phyloP scores from a whole-genome alignment of 2,329 filamentous ascomycete species.

The Clonostachys rosea region DNA sequence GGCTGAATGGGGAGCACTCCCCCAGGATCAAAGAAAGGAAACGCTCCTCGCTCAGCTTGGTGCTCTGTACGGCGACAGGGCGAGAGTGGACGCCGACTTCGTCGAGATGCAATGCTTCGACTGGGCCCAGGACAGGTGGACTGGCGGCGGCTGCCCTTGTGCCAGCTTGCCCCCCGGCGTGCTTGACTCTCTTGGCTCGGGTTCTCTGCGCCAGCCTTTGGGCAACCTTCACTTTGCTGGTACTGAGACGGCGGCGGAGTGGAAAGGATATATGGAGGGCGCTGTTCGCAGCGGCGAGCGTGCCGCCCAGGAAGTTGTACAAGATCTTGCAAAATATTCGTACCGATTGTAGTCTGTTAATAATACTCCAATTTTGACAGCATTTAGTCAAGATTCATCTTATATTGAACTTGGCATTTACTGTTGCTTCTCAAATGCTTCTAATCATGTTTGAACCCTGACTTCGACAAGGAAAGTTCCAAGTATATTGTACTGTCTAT shows the following conservation, averaged over 20 bases:
- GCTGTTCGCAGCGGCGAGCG: conserved; percentile 23
- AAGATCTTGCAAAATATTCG: not conserved
- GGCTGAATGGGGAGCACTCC: conserved; percentile 17
- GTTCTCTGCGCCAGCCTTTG: conserved; percentile 22
- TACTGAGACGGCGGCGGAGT: conserved; percentile 39
- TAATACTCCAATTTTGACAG: too few relatives aligned
- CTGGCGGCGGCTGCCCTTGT: conserved; percentile 32
- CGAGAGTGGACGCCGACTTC: conserved; percentile 13
- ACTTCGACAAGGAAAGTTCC: too few relatives aligned
- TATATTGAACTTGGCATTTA: too few relatives aligned
- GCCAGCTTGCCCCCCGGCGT: conserved; percentile 28
- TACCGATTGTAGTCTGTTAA: too few relatives aligned
- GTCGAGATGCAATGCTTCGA: conserved; percentile 23
- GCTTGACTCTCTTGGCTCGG: conserved; percentile 19
- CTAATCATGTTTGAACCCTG: too few relatives aligned
- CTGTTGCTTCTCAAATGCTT: too few relatives aligned
- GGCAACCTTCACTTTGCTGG: conserved; percentile 42
- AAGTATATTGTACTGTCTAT: too few relatives aligned
- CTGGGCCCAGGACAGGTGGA: conserved; percentile 29
- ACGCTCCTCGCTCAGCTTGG: conserved; percentile 17
- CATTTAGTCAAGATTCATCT: too few relatives aligned
- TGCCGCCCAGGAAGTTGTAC: not conserved
- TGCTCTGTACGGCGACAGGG: conserved; percentile 9
- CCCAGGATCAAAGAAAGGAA: conserved; percentile 9
- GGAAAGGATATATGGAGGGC: conserved; percentile 49